These are phyloP conservation scores for Ceriops tagal DNA, from an alignment of 345 rosid genomes.

Conservation along the genomic window DNA sequence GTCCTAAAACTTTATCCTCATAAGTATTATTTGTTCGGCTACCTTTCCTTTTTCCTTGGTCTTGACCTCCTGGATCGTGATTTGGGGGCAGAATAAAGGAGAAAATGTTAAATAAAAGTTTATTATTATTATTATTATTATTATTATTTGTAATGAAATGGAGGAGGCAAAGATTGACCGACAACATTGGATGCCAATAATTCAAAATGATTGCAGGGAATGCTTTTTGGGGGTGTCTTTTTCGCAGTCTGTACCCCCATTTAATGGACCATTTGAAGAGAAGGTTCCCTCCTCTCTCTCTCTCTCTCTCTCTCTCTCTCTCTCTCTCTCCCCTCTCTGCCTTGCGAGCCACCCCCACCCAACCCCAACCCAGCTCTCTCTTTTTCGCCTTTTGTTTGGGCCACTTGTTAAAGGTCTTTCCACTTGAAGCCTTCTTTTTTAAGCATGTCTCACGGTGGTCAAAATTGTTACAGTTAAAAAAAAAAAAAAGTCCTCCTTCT, in stretches of 20 bases:
- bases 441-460: neutral
- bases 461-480: neutral
- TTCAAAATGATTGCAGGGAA: conserved; percentile 36
- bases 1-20: no score
- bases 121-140: no score
- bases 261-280: neutral
- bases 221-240: conserved; percentile 12
- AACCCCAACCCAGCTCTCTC: no score
- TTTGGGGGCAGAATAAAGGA: neutral
- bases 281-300: neutral
- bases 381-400: neutral
- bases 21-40: no score
- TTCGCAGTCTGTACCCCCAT: conserved; percentile 1
- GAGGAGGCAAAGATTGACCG: conserved; percentile 16
- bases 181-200: conserved; percentile 41
- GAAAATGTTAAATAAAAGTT: neutral
- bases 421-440: neutral
- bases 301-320: neutral
- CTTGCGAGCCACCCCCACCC: no score
- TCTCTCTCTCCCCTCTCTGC: neutral
- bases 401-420: neutral
- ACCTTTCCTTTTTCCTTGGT: no score
- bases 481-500: no score
- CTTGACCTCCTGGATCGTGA: neutral
- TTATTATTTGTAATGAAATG: conserved; percentile 21